Evolutionary conservation across 2,329 filamentous ascomycete genomes (phyloP), one percentile per base, ranked within the genome.

Genomic region (Colletotrichum tofieldiae): DNA sequence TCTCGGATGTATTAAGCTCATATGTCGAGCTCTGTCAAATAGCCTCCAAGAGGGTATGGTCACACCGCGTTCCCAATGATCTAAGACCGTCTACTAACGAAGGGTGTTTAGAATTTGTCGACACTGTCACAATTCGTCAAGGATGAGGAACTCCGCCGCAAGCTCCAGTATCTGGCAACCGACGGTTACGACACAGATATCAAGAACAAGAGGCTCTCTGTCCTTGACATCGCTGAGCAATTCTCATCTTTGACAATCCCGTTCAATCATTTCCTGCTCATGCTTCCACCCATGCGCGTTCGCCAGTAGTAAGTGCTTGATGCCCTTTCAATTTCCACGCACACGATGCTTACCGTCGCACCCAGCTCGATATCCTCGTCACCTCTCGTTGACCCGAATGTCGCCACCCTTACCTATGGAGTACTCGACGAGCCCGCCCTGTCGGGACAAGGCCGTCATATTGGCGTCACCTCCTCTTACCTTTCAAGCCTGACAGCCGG

Each of bases 11-110:
- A 0, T 85, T 95, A 4, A 87, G 89, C 2, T 90, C 90, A 0
- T 94, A 94, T 72, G 89, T 95, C 2, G 93, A 96, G 81, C 85
- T 95, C 1, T 88, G 88, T 2, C 92, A 93, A 75, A 92, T 92
- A 0, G 93, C 92, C 1, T 94, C 92, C 8, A 93, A 91, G 80
- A 89, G 91, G 69, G 88, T 86, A 82, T 43, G 18, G 52, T 83
- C 14, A 78, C 83, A 14, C 26, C 4, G 6, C 3, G 7, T 14
- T 63, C 16, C 6, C n/a, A 2, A 1, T 35, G 4, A 3, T 7
- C 9, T 6, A 16, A 1, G 5, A 12, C 1, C 7, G 6, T 4
- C 18, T 2, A 18, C 39, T 47, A 37, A 55, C 66, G n/a, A 1
- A 81, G 81, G 7, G 75, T 76, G 0, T 26, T 1, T 89, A 91